Percentiles rank a stretch among this genome's conserved stretches.
phyloP scores from a whole-genome alignment of 495 filamentous ascomycete genomes.

The Xylaria scruposa region DNA sequence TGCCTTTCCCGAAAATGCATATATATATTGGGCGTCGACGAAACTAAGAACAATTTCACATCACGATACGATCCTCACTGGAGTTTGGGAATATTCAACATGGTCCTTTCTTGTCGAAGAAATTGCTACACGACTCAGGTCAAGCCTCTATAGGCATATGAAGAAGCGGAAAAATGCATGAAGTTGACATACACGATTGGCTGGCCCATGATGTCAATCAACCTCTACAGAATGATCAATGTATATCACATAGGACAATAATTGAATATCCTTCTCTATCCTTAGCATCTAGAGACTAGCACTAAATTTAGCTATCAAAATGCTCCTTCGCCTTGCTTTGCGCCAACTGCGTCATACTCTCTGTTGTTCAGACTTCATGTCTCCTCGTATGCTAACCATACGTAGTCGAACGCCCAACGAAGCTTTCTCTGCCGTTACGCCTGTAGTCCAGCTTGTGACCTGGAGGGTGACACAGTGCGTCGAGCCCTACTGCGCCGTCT shows the following conservation, averaged over 20 bases:
- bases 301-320: background rate
- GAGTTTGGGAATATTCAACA: background rate
- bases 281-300: background rate
- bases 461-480: background rate
- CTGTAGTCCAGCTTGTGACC: background rate
- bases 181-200: constrained; percentile 2
- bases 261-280: background rate
- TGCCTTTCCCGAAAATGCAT: background rate
- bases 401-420: background rate
- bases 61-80: background rate
- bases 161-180: background rate
- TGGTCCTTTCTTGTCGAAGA: constrained; percentile 6
- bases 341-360: background rate
- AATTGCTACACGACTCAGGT: constrained; percentile 18
- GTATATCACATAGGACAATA: constrained; percentile 15
- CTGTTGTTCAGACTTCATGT: no score
- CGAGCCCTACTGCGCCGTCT: constrained; percentile 22
- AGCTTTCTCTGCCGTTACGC: constrained; percentile 8
- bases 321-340: background rate
- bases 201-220: constrained; percentile 17
- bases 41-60: background rate
- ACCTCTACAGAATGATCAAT: constrained; percentile 6
- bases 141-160: background rate
- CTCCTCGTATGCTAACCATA: background rate
- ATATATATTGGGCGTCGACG: constrained; percentile 2